Conservation (phyloP, 2,329 filamentous ascomycete species). For the Cladophialophora carrionii region DNA sequence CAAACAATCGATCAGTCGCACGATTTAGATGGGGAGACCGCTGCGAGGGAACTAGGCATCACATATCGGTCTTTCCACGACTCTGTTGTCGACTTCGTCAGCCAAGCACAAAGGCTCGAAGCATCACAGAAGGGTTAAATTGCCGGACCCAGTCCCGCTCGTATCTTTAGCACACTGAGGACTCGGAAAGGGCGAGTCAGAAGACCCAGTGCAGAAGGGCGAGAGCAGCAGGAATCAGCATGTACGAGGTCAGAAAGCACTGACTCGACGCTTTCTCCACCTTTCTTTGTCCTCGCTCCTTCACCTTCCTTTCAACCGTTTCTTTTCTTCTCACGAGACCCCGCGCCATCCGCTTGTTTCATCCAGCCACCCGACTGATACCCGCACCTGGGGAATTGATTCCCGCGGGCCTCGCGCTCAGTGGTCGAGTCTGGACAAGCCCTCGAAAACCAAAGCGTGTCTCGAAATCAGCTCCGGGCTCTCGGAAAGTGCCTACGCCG, state of each 20-base stretch:
- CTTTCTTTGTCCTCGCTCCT: neutral
- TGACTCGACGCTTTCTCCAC: neutral
- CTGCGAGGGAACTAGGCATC: conserved; percentile 18
- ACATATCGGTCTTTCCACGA: conserved; percentile 23
- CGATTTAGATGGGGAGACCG: conserved; percentile 20
- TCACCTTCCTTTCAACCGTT: neutral
- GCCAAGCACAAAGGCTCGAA: neutral
- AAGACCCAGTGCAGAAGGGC: neutral
- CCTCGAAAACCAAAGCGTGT: conserved; percentile 3
- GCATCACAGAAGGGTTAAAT: neutral
- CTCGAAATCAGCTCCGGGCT: conserved; percentile 13
- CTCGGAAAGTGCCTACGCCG: conserved; percentile 13
- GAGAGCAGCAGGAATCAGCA: neutral
- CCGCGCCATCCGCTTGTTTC: neutral
- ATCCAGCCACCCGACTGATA: neutral
- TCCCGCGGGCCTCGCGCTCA: conserved; percentile 8
- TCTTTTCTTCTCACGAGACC: conserved; percentile 2
- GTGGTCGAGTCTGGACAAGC: neutral
- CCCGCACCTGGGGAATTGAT: conserved; percentile 9
- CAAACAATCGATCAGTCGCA: conserved; percentile 22
- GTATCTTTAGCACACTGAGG: neutral
- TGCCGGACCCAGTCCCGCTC: neutral
- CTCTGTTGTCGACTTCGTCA: conserved; percentile 29
- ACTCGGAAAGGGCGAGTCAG: neutral
- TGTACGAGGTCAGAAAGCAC: neutral